A percentile compares a stretch with the other conserved stretches of the same genome.
These are phyloP conservation scores for Penicillium italicum DNA, from an alignment of 2,329 filamentous ascomycete genomes.

Conservation along the genomic window DNA sequence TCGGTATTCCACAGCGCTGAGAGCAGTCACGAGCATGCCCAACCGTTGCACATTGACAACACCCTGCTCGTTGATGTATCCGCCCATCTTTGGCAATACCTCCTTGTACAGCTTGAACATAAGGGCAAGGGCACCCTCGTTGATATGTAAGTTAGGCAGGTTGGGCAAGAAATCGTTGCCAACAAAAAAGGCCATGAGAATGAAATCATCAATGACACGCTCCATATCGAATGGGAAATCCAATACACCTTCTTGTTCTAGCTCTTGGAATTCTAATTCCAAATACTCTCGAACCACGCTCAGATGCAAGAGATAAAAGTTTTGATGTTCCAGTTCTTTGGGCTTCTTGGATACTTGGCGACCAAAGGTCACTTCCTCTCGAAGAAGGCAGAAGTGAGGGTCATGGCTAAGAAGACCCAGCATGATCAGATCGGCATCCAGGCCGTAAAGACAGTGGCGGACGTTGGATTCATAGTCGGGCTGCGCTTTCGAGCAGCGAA, in stretches of 20 bases:
- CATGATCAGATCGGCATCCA: constrained; percentile 99
- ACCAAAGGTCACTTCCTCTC: constrained; percentile 97
- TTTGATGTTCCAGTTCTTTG: constrained; percentile 96
- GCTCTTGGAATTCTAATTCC: constrained; percentile 92
- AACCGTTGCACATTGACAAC: constrained; percentile 84
- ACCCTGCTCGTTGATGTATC: constrained; percentile 95
- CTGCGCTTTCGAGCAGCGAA: constrained; percentile 93
- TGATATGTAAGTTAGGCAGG: constrained; percentile 93
- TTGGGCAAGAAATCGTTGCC: constrained; percentile 99
- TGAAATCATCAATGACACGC: constrained; percentile 96
- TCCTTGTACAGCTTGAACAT: constrained; percentile 98
- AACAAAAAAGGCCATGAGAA: constrained; percentile 98
- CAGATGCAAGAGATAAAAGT: constrained; percentile 95
- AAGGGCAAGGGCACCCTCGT: constrained; percentile 90
- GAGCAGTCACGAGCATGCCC: constrained; percentile 71
- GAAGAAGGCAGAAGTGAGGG: constrained; percentile 93
- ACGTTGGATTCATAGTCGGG: constrained; percentile 88
- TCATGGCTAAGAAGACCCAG: constrained; percentile 94
- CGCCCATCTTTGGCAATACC: constrained; percentile 78
- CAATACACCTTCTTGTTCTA: constrained; percentile 69
- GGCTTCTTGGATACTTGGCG: constrained; percentile 81
- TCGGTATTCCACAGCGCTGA: constrained; percentile 84
- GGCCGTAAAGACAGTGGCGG: constrained; percentile 92
- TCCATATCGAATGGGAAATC: constrained; percentile 87
- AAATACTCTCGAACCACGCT: constrained; percentile 97